These are phyloP conservation scores for Acanthamoeba sp. DNA, from an alignment of 208 protist genomes.

Conservation along the genomic window DNA sequence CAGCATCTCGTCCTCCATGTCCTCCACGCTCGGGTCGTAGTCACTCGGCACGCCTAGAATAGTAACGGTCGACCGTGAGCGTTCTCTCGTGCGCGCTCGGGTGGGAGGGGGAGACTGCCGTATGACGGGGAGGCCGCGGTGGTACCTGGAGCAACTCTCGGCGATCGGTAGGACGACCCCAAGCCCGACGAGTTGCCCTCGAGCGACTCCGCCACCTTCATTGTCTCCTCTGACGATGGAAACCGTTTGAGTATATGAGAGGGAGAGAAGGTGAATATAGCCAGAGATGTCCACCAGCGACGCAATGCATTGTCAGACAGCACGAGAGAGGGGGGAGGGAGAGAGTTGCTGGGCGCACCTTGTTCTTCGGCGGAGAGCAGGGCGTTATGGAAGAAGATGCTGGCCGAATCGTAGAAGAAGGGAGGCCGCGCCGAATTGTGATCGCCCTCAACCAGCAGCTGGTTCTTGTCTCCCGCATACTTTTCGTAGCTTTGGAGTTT, in stretches of 20 bases:
- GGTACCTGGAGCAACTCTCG: not conserved
- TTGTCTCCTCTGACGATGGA: slow-evolving; percentile 8
- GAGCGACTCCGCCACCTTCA: not conserved
- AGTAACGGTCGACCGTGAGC: not conserved
- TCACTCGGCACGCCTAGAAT: not conserved
- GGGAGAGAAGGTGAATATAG: no score
- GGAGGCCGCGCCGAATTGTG: slow-evolving; percentile 94
- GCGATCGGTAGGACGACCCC: not conserved
- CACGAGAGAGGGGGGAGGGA: no score
- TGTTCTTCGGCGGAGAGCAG: slow-evolving; percentile 67
- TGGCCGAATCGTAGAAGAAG: slow-evolving; percentile 91
- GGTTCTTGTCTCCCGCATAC: slow-evolving; percentile 84
- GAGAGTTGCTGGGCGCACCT: not conserved
- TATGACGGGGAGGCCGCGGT: not conserved
- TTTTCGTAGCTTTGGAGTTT: slow-evolving; percentile 75
- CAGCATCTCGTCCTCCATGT: slow-evolving; percentile 75
- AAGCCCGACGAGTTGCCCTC: not conserved
- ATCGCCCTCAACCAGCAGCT: slow-evolving; percentile 90
- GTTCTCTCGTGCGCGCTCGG: no score
- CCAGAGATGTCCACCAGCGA: no score
- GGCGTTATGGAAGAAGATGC: slow-evolving; percentile 90
- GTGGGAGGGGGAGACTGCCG: no score
- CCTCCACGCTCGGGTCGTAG: slow-evolving; percentile 43
- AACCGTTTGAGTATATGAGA: no score
- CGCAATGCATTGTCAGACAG: no score